Evolutionary conservation across 139 green algal genomes (phyloP).

Genomic region (Tetraselmis chui): DNA sequence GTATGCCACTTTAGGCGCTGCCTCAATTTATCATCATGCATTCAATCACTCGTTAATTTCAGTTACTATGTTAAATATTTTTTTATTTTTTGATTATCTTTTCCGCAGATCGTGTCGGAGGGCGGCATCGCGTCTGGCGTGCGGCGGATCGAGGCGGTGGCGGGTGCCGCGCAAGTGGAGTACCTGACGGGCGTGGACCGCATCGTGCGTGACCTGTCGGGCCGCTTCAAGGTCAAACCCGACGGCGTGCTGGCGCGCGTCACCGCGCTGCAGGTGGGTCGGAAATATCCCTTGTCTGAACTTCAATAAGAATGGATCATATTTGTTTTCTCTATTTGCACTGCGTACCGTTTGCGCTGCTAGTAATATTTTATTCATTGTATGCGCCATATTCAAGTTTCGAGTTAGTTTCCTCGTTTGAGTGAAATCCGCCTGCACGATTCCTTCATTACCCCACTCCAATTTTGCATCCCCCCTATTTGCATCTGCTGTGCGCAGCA

Average conservation of each 20-base stretch:
- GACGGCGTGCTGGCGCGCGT: neutral
- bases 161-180: slow-evolving; percentile 63
- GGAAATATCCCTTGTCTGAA: neutral
- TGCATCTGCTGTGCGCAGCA: too few species aligned
- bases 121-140: slow-evolving; percentile 78
- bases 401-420: too few species aligned
- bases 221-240: slow-evolving; percentile 34
- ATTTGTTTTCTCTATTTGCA: too few species aligned
- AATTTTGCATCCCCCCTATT: neutral
- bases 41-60: too few species aligned
- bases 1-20: too few species aligned
- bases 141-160: slow-evolving; percentile 83
- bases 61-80: too few species aligned
- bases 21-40: too few species aligned
- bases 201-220: slow-evolving; percentile 47
- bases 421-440: neutral
- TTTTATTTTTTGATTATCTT: too few species aligned
- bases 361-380: too few species aligned
- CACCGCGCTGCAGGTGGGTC: slow-evolving; percentile 10
- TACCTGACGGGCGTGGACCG: slow-evolving; percentile 59
- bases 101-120: slow-evolving; percentile 65
- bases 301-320: slow-evolving; percentile 29
- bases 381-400: too few species aligned
- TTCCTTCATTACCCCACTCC: neutral
- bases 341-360: too few species aligned